Evolutionary conservation across 2,329 filamentous ascomycete genomes (phyloP).

Genomic region (Fusarium tanahbumbuense): DNA sequence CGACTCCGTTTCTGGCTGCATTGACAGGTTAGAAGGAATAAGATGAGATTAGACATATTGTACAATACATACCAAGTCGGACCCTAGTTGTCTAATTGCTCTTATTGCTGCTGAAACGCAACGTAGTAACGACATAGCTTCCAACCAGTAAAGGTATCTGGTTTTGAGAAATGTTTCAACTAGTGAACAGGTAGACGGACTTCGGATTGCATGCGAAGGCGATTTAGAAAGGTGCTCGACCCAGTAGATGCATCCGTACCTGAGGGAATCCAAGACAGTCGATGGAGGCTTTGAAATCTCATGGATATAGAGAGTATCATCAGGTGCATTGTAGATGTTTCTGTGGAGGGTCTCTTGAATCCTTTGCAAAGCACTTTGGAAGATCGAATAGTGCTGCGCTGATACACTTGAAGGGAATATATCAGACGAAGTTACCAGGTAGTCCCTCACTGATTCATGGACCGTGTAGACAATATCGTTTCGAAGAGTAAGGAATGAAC

Average conservation of each 20-base stretch:
- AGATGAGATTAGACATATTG: rapidly evolving
- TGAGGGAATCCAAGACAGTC: rapidly evolving
- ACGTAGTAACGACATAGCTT: neutral
- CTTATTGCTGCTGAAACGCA: neutral
- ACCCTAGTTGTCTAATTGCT: rapidly evolving
- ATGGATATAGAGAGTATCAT: neutral
- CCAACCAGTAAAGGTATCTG: neutral
- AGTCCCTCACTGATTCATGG: neutral
- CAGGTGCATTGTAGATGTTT: neutral
- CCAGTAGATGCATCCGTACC: neutral
- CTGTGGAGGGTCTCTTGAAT: neutral
- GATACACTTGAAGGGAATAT: neutral
- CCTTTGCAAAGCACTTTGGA: rapidly evolving
- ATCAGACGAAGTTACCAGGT: rapidly evolving
- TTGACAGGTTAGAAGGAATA: no score
- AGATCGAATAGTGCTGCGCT: neutral
- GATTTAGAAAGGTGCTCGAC: neutral
- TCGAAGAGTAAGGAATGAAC: neutral
- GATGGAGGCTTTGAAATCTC: neutral
- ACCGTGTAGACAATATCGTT: neutral
- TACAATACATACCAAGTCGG: rapidly evolving
- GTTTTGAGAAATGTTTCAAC: neutral
- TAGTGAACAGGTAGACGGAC: rapidly evolving
- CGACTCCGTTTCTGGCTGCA: no score
- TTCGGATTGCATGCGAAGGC: rapidly evolving